Evolutionary conservation across 2,329 filamentous ascomycete species (phyloP), one percentile per base, ranked within the genome.

Genomic region (Talaromyces islandicus): DNA sequence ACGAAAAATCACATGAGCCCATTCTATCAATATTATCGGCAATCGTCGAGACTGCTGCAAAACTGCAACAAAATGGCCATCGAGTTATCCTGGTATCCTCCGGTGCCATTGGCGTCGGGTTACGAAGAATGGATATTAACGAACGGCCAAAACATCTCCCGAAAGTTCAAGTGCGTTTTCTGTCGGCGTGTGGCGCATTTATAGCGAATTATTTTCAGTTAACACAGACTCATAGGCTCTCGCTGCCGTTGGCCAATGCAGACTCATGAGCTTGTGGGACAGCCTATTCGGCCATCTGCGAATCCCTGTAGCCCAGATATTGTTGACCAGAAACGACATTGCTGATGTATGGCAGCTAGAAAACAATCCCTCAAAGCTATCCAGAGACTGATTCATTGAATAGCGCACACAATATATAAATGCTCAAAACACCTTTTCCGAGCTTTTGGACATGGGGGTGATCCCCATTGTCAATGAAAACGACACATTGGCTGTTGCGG

Each of bases 401-500:
- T 64, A 92, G 86, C 88, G 91, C 62, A 93, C 91, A 29, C 90
- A 96, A 80, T 99, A 97, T 73, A 83, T 92, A 64, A 99, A 99
- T 78, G 94, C 94, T 0, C 92, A 97, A 76, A 97, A 96, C 71
- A 97, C 94, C 0, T 90, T 99, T 72, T 84, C 86, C 57, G 91
- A 96, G 74, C 83, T 97, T 53, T 80, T 99, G 19, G 88, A 92
- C 69, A 94, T 97, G 88, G 92, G 92, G 1, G 93, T 97, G 27
- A 95, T 99, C 64, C 94, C 94, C 10, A 97, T 99, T 68, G 94
- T 99, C 64, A 99, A 99, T 70, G 94, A 99, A 77, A 99, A 99
- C 75, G 94, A 99, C 74, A 99, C 94, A 2, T 80, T 99, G 58
- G 91, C 92, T 25, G 94, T 99, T 65, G 90, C 93, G 51, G 79